Evolutionary conservation across 768 basidiomycete species (phyloP).

Genomic region (Macrolepiota fuliginosa): DNA sequence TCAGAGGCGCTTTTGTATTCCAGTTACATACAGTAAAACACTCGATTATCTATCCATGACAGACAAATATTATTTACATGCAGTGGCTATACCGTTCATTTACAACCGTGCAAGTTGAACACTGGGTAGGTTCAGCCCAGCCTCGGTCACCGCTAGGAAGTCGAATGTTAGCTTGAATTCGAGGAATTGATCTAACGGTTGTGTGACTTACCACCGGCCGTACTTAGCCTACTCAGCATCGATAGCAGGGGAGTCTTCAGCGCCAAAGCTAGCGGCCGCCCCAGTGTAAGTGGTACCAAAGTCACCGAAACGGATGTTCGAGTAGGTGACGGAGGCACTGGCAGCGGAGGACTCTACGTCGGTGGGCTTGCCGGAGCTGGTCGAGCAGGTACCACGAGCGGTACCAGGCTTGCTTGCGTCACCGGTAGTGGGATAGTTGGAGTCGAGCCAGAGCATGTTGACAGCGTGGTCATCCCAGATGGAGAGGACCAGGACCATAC

Average conservation of each 20-base stretch:
- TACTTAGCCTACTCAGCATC: not conserved
- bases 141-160: not conserved
- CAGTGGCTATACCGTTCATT: not conserved
- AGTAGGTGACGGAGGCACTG: conserved; percentile 45
- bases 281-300: conserved; percentile 42
- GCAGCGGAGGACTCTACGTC: conserved; percentile 38
- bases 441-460: conserved; percentile 57
- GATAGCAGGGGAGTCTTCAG: not conserved
- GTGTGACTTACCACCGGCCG: not conserved
- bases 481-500: conserved; percentile 48
- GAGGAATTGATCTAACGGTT: not conserved
- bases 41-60: not conserved
- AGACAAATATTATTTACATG: not conserved
- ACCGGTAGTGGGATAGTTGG: conserved; percentile 36
- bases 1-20: not conserved
- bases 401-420: conserved; percentile 38
- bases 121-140: not conserved
- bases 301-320: conserved; percentile 53
- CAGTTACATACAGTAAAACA: not conserved
- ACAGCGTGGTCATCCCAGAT: conserved; percentile 54
- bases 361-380: conserved; percentile 41
- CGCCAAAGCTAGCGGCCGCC: conserved; percentile 7
- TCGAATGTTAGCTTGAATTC: not conserved
- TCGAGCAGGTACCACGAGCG: conserved; percentile 48
- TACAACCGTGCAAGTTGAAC: not conserved